A percentile compares a stretch with the other conserved stretches of the same genome.
phyloP scores from a whole-genome alignment of 2,329 filamentous ascomycete species.

The Alternaria longipes region DNA sequence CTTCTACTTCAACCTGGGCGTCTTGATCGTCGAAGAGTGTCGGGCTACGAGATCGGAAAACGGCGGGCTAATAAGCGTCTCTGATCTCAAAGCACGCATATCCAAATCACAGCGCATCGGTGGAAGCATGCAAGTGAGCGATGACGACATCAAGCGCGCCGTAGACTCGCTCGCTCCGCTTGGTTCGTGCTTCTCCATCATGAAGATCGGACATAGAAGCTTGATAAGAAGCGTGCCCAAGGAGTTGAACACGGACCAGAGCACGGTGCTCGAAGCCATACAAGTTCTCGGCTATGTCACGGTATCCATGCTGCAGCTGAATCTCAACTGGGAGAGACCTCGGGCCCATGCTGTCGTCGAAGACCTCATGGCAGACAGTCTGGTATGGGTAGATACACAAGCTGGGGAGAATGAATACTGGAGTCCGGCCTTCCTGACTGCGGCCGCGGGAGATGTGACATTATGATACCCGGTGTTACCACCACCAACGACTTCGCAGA shows the following conservation, averaged over 20 bases:
- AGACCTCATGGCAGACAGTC: constrained; percentile 84
- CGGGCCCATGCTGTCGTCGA: constrained; percentile 90
- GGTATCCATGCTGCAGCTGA: constrained; percentile 85
- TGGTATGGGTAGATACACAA: constrained; percentile 95
- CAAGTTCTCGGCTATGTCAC: constrained; percentile 91
- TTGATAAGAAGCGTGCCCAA: constrained; percentile 94
- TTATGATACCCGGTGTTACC: constrained; percentile 28
- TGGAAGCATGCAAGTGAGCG: constrained; percentile 77
- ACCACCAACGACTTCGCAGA: constrained; percentile 1
- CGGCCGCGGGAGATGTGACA: constrained; percentile 10
- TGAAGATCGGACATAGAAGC: constrained; percentile 81
- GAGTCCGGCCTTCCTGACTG: constrained; percentile 78
- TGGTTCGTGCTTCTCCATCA: constrained; percentile 85
- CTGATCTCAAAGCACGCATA: constrained; percentile 80
- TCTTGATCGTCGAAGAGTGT: constrained; percentile 94
- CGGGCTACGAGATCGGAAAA: constrained; percentile 87
- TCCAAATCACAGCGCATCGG: constrained; percentile 73
- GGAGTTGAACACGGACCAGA: constrained; percentile 94
- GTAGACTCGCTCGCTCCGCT: constrained; percentile 88
- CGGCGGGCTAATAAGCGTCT: constrained; percentile 86
- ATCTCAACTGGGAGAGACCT: constrained; percentile 84
- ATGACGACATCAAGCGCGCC: constrained; percentile 92
- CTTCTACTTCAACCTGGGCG: constrained; percentile 97
- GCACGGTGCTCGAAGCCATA: constrained; percentile 87
- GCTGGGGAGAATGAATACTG: constrained; percentile 91